Percentiles rank a stretch among this genome's conserved stretches.
Evolutionary conservation across 2,329 filamentous ascomycete species (phyloP).

Genomic region (Cladosporium cucumerinum): DNA sequence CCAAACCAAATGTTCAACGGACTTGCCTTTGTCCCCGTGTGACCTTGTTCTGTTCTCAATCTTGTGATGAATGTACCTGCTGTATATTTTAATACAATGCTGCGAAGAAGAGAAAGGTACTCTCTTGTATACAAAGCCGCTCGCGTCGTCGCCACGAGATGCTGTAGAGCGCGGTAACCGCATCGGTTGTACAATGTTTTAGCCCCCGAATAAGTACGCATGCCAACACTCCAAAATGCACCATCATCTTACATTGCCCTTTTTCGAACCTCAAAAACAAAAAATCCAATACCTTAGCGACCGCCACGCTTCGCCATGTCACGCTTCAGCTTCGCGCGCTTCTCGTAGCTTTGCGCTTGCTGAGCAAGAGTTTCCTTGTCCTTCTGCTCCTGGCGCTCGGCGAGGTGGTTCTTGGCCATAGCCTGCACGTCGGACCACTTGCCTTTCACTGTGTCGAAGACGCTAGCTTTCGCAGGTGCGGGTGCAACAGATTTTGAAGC

Average conservation of each 20-base stretch:
- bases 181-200: background rate
- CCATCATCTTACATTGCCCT: background rate
- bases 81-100: background rate
- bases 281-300: background rate
- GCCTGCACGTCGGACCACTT: background rate
- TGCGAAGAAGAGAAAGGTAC: background rate
- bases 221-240: background rate
- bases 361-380: slow-evolving; percentile 23
- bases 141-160: background rate
- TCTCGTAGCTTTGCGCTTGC: slow-evolving; percentile 31
- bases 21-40: background rate
- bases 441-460: slow-evolving; percentile 15
- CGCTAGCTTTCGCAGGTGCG: background rate
- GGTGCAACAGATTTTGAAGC: background rate
- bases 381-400: slow-evolving; percentile 16
- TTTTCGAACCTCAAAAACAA: no score
- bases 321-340: slow-evolving; percentile 20
- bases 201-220: background rate
- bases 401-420: slow-evolving; percentile 2
- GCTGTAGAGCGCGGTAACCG: background rate
- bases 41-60: background rate
- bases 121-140: background rate
- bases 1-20: background rate
- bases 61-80: background rate
- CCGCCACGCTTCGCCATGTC: slow-evolving; percentile 6